Conservation (phyloP, 2,329 filamentous ascomycete species). For the Exutisphaerella laricina region DNA sequence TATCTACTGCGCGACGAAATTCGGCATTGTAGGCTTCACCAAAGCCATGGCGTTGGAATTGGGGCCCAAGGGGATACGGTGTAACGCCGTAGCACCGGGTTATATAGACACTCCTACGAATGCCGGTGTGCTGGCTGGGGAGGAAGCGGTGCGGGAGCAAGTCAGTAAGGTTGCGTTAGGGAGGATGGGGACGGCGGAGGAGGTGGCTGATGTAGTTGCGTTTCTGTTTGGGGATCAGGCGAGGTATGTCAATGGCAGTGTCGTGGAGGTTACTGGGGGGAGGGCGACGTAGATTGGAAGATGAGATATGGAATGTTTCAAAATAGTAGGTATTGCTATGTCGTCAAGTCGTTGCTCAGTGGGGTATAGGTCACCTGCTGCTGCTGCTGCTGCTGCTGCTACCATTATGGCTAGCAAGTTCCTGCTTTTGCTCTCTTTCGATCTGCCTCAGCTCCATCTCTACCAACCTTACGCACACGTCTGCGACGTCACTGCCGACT, state of each 20-base stretch:
- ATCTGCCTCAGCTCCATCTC: slow-evolving; percentile 48
- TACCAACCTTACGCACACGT: slow-evolving; percentile 61
- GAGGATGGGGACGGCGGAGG: slow-evolving; percentile 42
- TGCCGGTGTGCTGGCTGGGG: slow-evolving; percentile 46
- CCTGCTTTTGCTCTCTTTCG: slow-evolving; percentile 20
- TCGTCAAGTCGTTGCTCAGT: background rate
- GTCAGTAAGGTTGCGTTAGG: slow-evolving; percentile 38
- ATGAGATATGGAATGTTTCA: background rate
- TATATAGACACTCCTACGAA: slow-evolving; percentile 47
- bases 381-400: background rate
- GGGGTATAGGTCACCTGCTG: slow-evolving; percentile 5
- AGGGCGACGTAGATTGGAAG: slow-evolving; percentile 12
- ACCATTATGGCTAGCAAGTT: no score
- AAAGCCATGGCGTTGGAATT: slow-evolving; percentile 42
- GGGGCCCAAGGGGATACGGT: slow-evolving; percentile 34
- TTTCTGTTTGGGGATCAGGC: slow-evolving; percentile 45
- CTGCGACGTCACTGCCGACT: slow-evolving; percentile 62
- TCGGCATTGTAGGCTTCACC: slow-evolving; percentile 41
- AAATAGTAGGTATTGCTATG: background rate
- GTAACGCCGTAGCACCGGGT: slow-evolving; percentile 38
- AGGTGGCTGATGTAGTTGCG: slow-evolving; percentile 47
- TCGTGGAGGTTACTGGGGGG: slow-evolving; percentile 47
- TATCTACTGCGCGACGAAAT: slow-evolving; percentile 42
- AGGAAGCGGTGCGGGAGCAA: slow-evolving; percentile 40
- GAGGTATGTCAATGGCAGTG: slow-evolving; percentile 45